Base-by-base conservation (phyloP, 768 basidiomycete species). In the Sistotremastrum niveocremeum region DNA sequence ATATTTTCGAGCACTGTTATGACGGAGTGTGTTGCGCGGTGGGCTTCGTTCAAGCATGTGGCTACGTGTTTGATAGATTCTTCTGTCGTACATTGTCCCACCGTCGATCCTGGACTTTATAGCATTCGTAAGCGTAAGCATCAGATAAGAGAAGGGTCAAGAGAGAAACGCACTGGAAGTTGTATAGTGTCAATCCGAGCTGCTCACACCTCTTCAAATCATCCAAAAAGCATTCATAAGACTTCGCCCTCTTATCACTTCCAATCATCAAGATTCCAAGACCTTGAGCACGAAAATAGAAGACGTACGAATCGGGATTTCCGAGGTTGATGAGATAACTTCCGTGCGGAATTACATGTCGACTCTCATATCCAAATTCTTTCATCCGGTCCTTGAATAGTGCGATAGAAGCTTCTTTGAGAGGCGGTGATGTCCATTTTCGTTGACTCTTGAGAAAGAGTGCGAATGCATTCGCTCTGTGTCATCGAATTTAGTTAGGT, bases 301-400 rank as follows among this genome's bases (percentile, higher is more conserved):
- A 3, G 28, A 62, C 83, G 46, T 43, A 86, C 84, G 52, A 51
- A 48, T 88, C 82, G 0, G 82, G 80, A 59, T 89, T 89, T 37
- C 79, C 88, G 1, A 90, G 70, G 56, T 91, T 91, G 42, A 90
- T 73, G 31, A 91, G 71, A 58, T 90, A 91, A 52, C 77, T 87
- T 31, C 85, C 87, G 52, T 91, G 89, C 1, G 86, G 86, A 2
- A 93, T 63, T 2, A 90, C 68, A 49, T 81, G 63, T n/a, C 65
- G 62, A 3, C 72, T 62, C 1, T 71, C 63, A 57, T 89, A 89
- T 2, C 74, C 73, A 49, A 79, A 73, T 33, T 70, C 67, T 45
- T 63, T 54, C 74, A 87, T 69, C 29, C 77, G 68, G 34, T 63
- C 59, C 56, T 77, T 81, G 63, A 88, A 89, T 33, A 65, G 51